phyloP scores from a whole-genome alignment of 1,284 basidiomycete genomes.

The Ceratobasidium sp. region DNA sequence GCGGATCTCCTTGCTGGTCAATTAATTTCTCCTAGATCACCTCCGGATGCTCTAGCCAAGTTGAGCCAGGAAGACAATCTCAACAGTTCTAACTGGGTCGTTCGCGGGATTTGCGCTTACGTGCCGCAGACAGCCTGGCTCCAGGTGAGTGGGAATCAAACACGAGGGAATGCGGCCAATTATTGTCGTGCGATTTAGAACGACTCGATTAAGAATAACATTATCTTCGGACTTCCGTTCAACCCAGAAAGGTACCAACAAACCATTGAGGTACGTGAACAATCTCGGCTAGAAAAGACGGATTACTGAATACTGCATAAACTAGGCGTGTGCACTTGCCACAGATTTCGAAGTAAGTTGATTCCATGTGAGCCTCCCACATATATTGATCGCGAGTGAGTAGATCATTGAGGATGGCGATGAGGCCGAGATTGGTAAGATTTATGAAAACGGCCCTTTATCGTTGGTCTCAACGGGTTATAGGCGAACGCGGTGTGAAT shows the following conservation, averaged over 20 bases:
- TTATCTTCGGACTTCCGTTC: conserved; percentile 86
- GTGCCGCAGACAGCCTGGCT: conserved; percentile 77
- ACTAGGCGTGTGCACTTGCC: conserved; percentile 65
- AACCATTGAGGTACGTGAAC: conserved; percentile 64
- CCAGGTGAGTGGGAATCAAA: neutral
- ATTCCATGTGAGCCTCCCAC: neutral
- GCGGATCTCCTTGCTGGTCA: conserved; percentile 84
- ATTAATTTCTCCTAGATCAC: conserved; percentile 80
- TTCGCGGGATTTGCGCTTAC: conserved; percentile 81
- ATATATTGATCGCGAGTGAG: conserved; percentile 53
- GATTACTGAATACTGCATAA: neutral
- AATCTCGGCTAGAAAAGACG: neutral
- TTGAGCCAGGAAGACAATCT: conserved; percentile 53
- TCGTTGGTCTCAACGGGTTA: neutral
- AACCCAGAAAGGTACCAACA: conserved; percentile 77
- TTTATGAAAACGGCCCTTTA: neutral
- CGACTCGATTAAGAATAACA: conserved; percentile 93
- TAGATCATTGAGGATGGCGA: conserved; percentile 94
- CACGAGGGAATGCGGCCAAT: neutral
- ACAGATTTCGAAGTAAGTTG: conserved; percentile 58
- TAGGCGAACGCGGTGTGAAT: conserved; percentile 70
- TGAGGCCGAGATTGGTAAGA: conserved; percentile 80
- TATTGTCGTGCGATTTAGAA: conserved; percentile 87
- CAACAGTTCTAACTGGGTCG: conserved; percentile 71
- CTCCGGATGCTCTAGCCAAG: conserved; percentile 75